These are phyloP conservation scores for Solanum infundibuliforme DNA, from an alignment of 257 asterid species.

Conservation along the genomic window DNA sequence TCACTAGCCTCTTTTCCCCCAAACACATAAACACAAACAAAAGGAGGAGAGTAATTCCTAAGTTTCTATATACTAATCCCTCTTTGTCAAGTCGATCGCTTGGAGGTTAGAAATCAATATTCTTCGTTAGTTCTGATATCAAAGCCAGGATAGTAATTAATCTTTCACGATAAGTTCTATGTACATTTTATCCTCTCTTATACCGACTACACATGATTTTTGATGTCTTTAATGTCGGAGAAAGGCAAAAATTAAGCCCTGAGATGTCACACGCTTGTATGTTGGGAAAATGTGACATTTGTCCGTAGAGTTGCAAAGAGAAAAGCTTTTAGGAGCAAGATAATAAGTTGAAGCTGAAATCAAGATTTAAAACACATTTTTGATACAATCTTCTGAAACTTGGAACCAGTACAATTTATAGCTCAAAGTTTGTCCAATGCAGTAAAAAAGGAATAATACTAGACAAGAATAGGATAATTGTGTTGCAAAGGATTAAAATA, in stretches of 20 bases:
- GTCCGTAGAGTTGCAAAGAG: not conserved
- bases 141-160: not conserved
- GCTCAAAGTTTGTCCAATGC: not conserved
- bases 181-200: not conserved
- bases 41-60: not conserved
- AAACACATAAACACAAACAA: not conserved
- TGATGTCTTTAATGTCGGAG: not conserved
- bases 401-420: not conserved
- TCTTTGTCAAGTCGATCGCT: too few relatives aligned
- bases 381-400: not conserved
- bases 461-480: not conserved
- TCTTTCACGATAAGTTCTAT: not conserved
- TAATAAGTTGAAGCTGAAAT: not conserved
- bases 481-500: not conserved
- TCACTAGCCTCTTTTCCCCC: not conserved
- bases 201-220: not conserved
- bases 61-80: too few relatives aligned
- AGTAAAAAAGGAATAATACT: not conserved
- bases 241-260: not conserved
- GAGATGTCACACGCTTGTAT: not conserved
- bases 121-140: not conserved
- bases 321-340: not conserved
- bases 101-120: too few relatives aligned
- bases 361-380: not conserved
- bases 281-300: not conserved